Conservation (phyloP, 306 rosid species). For the Oemleria cerasiformis region DNA sequence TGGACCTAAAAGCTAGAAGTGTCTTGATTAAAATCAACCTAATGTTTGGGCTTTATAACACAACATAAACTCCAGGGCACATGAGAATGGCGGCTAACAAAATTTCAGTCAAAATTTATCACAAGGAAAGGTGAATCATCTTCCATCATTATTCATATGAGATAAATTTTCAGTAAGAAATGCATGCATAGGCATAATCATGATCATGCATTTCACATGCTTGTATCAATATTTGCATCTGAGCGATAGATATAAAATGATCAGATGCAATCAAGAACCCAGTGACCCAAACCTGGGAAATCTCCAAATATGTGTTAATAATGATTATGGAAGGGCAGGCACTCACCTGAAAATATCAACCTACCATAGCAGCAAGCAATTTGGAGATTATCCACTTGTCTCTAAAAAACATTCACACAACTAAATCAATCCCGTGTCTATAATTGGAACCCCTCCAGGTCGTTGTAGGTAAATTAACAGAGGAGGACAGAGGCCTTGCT, state of each 20-base stretch:
- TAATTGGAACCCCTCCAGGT: constrained; percentile 54
- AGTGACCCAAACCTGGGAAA: constrained; percentile 31
- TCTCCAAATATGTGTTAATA: constrained; percentile 45
- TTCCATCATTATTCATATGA: neutral
- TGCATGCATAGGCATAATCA: constrained; percentile 14
- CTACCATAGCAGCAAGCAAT: constrained; percentile 98
- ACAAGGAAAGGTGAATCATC: neutral
- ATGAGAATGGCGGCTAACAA: neutral
- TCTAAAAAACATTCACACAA: constrained; percentile 93
- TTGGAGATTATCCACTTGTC: constrained; percentile 95
- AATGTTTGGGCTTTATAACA: neutral
- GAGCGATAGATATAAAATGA: constrained; percentile 21
- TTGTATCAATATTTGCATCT: neutral
- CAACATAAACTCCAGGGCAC: neutral
- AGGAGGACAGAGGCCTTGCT: constrained; percentile 80
- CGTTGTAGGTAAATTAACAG: constrained; percentile 39
- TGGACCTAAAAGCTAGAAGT: neutral
- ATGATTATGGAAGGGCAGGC: constrained; percentile 51
- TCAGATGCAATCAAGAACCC: constrained; percentile 46
- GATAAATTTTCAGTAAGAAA: neutral
- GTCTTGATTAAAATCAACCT: neutral
- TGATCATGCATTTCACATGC: constrained; percentile 19
- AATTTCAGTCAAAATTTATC: neutral
- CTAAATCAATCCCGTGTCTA: constrained; percentile 70
- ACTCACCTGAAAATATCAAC: constrained; percentile 99